Evolutionary conservation across 768 basidiomycete genomes (phyloP), one percentile per base, ranked within the genome.

Genomic region (Leccinum disarticulatum): DNA sequence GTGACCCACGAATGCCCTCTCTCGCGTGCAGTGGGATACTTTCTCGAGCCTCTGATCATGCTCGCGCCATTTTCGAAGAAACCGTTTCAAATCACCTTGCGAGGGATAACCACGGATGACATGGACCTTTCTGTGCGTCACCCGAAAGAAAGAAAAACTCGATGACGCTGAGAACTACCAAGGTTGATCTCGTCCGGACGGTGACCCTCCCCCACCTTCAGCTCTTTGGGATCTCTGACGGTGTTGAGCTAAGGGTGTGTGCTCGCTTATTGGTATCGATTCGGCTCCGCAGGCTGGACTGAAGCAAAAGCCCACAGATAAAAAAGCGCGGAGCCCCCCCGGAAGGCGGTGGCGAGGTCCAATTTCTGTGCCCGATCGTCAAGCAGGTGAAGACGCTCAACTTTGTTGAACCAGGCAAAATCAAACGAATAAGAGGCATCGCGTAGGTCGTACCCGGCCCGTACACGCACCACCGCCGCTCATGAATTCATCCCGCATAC

Each of bases 261-360:
- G 1, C 33, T 10, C 70, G 1, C 25, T 7, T 17, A 53, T 52
- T 17, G 9, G 15, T 38, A 38, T 61, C 6, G 9, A 13, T 14
- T 7, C 33, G 14, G 13, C 25, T 28, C 31, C 19, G 14, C 47
- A 46, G 15, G n/a, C 14, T 41, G 57, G 49, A 50, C 53, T 46
- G n/a, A 46, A 19, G 43, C 27, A 19, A 55, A 31, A 25, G 11
- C 30, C 6, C 13, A n/a, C 59, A 95, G 90, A 97, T 99, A 58
- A 95, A 90, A 73, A 96, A 90, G 69, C 86, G 97, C n/a, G 97
- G 97, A 2, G 85, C 94, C 22, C 80, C 90, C 36, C 97, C 97
- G 4, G 80, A 81, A 27, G 97, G 97, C 15, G 97, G 97, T 5
- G 97, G 97, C 30, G 94, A 98, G 77, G 81, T 92, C 8, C 88